Conservation (phyloP, 169 alveolate species). For the Eimeria falciformis region DNA sequence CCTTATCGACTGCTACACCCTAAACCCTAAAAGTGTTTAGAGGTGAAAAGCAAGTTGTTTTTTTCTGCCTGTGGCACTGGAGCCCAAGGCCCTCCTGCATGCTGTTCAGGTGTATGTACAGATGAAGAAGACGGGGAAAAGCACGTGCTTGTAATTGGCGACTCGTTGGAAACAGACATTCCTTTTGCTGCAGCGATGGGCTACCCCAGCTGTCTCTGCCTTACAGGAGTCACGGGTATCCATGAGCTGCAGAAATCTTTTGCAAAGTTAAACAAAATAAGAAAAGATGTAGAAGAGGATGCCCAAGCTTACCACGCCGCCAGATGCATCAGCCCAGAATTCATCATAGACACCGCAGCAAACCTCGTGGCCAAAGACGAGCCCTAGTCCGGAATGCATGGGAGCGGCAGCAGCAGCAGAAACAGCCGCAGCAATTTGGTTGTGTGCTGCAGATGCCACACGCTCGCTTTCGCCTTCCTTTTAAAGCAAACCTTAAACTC, state of each 20-base stretch:
- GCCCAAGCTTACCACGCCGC: neutral
- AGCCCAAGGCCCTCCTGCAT: neutral
- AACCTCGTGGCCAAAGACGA: neutral
- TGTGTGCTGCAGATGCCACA: too few relatives aligned
- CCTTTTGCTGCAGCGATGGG: conserved; percentile 63
- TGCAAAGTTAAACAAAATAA: too few relatives aligned
- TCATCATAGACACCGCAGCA: conserved; percentile 28
- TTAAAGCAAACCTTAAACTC: conserved; percentile 10
- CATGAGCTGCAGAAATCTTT: conserved; percentile 21
- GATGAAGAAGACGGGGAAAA: too few relatives aligned
- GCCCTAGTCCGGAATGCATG: too few relatives aligned
- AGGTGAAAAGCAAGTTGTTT: too few relatives aligned
- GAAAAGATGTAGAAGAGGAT: too few relatives aligned
- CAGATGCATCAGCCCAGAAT: neutral
- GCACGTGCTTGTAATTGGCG: conserved; percentile 80
- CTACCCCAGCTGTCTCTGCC: conserved; percentile 17
- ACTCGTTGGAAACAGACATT: conserved; percentile 80
- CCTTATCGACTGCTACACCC: too few relatives aligned
- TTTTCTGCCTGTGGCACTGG: neutral
- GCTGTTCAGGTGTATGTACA: too few relatives aligned
- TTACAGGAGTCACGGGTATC: conserved; percentile 15
- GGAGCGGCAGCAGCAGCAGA: conserved; percentile 51
- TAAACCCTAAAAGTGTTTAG: too few relatives aligned
- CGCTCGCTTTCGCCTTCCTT: too few relatives aligned
- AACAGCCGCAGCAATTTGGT: too few relatives aligned